Percentiles rank a stretch among this genome's conserved stretches.
These are phyloP conservation scores for Punctularia strigosozonata DNA, from an alignment of 768 basidiomycete species.

Conservation along the genomic window DNA sequence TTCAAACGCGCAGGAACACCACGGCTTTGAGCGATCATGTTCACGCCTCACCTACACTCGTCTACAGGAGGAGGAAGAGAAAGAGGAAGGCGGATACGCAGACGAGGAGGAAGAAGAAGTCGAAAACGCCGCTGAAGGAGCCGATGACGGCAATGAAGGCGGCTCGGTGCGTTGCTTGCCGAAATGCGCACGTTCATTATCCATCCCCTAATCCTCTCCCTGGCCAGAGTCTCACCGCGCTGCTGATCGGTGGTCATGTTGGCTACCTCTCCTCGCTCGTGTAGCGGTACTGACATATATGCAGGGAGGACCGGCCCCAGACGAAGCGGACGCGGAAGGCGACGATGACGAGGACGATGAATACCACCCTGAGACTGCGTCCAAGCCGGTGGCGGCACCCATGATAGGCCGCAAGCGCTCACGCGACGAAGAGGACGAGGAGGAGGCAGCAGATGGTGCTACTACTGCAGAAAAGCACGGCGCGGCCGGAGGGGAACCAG, in stretches of 20 bases:
- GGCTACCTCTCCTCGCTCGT: background rate
- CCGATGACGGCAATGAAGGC: too few species aligned
- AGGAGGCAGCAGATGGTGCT: too few species aligned
- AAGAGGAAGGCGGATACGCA: slow-evolving; percentile 10
- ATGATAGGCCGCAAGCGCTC: slow-evolving; percentile 11
- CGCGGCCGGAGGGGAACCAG: too few species aligned
- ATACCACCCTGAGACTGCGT: too few species aligned
- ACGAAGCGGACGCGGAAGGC: slow-evolving; percentile 9
- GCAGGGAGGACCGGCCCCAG: background rate
- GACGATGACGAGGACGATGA: slow-evolving; percentile 13
- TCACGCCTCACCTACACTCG: background rate
- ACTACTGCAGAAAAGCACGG: too few species aligned
- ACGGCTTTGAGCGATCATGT: too few species aligned
- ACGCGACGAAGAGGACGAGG: slow-evolving; percentile 17
- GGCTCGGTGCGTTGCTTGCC: slow-evolving; percentile 7
- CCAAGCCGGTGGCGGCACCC: slow-evolving; percentile 3
- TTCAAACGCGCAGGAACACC: too few species aligned
- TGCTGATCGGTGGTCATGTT: slow-evolving; percentile 13
- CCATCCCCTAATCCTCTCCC: background rate
- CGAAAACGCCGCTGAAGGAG: slow-evolving; percentile 5
- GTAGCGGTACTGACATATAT: background rate
- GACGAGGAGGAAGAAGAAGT: slow-evolving; percentile 14
- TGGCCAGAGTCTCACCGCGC: slow-evolving; percentile 13
- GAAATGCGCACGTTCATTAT: background rate
- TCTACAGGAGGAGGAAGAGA: slow-evolving; percentile 13